Evolutionary conservation across 2,329 filamentous ascomycete genomes (phyloP), one percentile per base, ranked within the genome.

Genomic region (Aspergillus nomiae): DNA sequence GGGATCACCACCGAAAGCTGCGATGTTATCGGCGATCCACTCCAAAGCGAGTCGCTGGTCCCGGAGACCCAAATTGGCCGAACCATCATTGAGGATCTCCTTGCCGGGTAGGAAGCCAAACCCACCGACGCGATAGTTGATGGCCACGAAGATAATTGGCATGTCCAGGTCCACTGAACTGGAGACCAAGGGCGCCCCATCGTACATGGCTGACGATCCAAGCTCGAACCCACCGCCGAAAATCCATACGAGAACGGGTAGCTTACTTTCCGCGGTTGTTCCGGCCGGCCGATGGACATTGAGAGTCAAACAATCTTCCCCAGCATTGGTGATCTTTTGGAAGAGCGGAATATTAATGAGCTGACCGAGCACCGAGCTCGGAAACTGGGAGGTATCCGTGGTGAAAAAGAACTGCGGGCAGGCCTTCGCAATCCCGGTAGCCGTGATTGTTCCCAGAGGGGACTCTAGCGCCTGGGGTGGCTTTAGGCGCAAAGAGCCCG

Each of bases 11-110:
- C 92, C 92, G 72, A 95, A 96, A 0, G 86, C 83, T 1, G 80
- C 87, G 61, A 94, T 92, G 67, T 94, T 92, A 69, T 92, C 90
- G 9, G 89, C 87, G 1, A 92, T 86, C 91, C 91, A 94, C 73
- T 93, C 79, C 8, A 94, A 81, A 0, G 86, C 91, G 66, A 90
- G 82, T 38, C 90, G 83, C 70, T 94, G 90, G 70, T 94, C 91
- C 0, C 90, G 81, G 3, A 92, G 82, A 3, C 91, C 91, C 4
- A 92, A 75, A 71, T 94, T 94, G 3, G 88, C 77, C 2, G 88
- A 84, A 1, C 90, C 89, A 64, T 92, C 89, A 5, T 82, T 81
- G 4, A 89, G 80, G 50, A 92, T 83, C 74, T 92, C 89, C 58
- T 85, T 85, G 8, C 90, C 90, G 0, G 87, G 84, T 73, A 93